Evolutionary conservation across 2,329 filamentous ascomycete genomes (phyloP), one percentile per base, ranked within the genome.

Genomic region (Polychaeton citri): DNA sequence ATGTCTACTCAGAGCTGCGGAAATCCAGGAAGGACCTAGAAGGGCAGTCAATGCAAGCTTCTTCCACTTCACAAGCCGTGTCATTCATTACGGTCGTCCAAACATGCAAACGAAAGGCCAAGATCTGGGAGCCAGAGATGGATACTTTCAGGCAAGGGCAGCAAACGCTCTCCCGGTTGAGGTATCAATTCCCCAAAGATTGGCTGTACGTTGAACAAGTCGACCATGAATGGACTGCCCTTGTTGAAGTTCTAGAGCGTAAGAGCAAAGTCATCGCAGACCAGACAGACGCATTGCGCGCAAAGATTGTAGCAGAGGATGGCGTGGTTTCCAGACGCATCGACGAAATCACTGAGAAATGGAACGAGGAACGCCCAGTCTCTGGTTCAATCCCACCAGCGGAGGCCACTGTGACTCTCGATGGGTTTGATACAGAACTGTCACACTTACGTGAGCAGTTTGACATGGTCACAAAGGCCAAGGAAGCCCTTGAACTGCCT

Each of bases 11-110:
- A 9, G 88, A 96, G 43, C 81, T 98, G 41, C 83, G 93, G 50
- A 86, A 86, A 60, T 85, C 88, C 7, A 76, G 88, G 17, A 80
- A 81, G 47, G 85, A 95, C 48, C 72, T 99, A 9, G 92, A 99
- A 61, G 74, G 80, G 21, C 87, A 95, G 55, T 88, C 84, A 18
- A 74, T 96, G 30, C 88, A 96, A 57, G 85, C 87, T 15, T 88
- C 84, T 4, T 96, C 90, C 1, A 99, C 90, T 4, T 88, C 88
- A 1, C 87, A 96, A 55, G 90, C 92, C 17, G 92, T 99, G 3
- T 85, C 90, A 24, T 98, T 98, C 61, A 98, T 99, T 54, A 98
- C 92, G 1, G 87, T 88, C 36, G 90, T 98, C 4, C 90, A 98
- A 62, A 84, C 84, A 53, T 95, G 86, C 64, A 93, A 92, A 65